Base-by-base conservation (phyloP, 768 basidiomycete species). In the Boletus vermiculosoides region DNA sequence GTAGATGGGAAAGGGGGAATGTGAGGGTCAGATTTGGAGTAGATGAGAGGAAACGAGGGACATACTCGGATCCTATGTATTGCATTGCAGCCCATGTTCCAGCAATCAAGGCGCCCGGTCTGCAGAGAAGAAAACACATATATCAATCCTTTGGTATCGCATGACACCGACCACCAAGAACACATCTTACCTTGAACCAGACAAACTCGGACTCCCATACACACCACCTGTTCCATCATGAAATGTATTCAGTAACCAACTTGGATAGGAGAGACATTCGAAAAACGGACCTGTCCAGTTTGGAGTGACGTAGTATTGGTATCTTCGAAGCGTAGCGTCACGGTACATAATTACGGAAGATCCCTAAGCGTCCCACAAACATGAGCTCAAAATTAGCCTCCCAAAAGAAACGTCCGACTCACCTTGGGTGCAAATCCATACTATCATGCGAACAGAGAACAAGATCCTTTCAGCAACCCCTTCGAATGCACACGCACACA, bases 71-170 rank as follows among this genome's bases (percentile, higher is more conserved):
- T 30, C 96, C 96, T 77, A 98, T 88, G 70, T 92, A 85, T 60
- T 96, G 90, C 86, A 99, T 88, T 2, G 94, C 93, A 8, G 96
- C 96, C 94, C 94, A 99, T 30, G 94, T 87, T 45, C 92, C 96
- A 25, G 96, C 96, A 57, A 99, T 88, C 58, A 98, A 76, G 0
- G 94, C 86, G 7, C 96, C 97, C 0, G 95, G 92, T 39, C 95
- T 92, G 16, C 15, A 36, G 0, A 37, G 33, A 23, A n/a, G 5
- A 16, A 40, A 22, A 16, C 9, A 15, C 15, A 9, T 10, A 9
- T 7, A 45, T 56, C 30, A 36, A 31, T 34, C 20, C 12, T 12
- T 16, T 28, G 8, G 25, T 39, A 50, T 57, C 15, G 11, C 18
- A 4, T 3, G 18, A n/a, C 15, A 11, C 16, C 4, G 13, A 23